These are phyloP conservation scores for Beauveria asiatica DNA, from an alignment of 2,329 filamentous ascomycete species.

Conservation along the genomic window DNA sequence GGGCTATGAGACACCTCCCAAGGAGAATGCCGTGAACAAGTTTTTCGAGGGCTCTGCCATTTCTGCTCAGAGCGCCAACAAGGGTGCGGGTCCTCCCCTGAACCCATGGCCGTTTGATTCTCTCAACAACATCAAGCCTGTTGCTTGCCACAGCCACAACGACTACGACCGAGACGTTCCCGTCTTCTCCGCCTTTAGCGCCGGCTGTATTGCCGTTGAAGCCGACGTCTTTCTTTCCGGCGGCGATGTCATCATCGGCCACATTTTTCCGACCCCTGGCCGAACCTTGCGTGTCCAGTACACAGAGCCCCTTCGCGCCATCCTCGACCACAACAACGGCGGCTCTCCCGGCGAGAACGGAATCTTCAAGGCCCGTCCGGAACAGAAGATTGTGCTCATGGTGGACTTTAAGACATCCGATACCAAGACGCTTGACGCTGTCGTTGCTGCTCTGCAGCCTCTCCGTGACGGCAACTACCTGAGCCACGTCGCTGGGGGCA, in stretches of 20 bases:
- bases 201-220: constrained; percentile 56
- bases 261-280: constrained; percentile 27
- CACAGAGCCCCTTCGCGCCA: constrained; percentile 11
- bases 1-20: constrained; percentile 11
- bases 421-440: constrained; percentile 13
- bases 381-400: constrained; percentile 51
- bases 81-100: constrained; percentile 12
- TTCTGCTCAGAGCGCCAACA: constrained; percentile 15
- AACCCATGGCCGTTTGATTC: constrained; percentile 15
- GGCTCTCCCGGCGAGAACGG: constrained; percentile 27
- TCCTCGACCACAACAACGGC: constrained; percentile 15
- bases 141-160: constrained; percentile 59
- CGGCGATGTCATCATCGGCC: constrained; percentile 51
- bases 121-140: constrained; percentile 12
- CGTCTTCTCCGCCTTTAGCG: constrained; percentile 51
- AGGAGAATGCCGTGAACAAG: constrained; percentile 14
- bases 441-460: constrained; percentile 37
- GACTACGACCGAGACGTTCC: constrained; percentile 61
- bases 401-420: constrained; percentile 57
- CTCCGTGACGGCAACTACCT: constrained; percentile 52
- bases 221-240: constrained; percentile 60
- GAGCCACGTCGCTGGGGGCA: constrained; percentile 40
- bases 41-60: constrained; percentile 11
- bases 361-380: constrained; percentile 45
- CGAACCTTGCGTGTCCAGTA: constrained; percentile 12